Conservation (phyloP, 148 eudicot genomes). For the Rhododendron kiyosumense region DNA sequence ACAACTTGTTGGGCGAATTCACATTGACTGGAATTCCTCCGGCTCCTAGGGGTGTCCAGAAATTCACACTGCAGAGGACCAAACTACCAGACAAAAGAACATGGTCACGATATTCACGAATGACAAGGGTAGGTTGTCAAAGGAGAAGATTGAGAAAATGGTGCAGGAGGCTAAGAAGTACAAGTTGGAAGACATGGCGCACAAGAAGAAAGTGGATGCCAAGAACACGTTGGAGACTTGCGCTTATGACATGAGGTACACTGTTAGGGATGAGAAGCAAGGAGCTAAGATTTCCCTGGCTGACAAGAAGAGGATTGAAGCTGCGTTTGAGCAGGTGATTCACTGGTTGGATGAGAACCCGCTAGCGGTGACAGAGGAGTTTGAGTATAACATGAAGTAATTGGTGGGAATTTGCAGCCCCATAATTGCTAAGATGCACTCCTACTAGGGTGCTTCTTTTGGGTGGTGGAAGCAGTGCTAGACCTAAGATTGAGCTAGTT, state of each 20-base stretch:
- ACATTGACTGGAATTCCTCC: conserved; percentile 9
- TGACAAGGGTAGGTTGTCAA: neutral
- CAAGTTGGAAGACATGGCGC: too few species aligned
- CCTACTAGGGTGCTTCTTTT: conserved; percentile 13
- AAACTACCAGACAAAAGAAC: neutral
- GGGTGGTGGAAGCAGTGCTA: neutral
- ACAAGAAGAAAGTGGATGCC: too few species aligned
- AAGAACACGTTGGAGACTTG: too few species aligned
- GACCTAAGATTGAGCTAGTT: too few species aligned
- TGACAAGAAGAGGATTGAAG: conserved; percentile 18
- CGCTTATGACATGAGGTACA: too few species aligned
- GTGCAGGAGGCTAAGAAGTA: too few species aligned
- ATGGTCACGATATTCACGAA: neutral
- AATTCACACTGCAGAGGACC: neutral
- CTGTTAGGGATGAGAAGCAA: too few species aligned
- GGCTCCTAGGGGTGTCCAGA: conserved; percentile 13
- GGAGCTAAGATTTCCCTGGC: neutral
- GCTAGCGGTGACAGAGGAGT: conserved; percentile 9
- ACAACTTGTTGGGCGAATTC: conserved; percentile 16
- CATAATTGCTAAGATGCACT: neutral
- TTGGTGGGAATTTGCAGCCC: conserved; percentile 8
- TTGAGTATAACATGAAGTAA: conserved; percentile 17
- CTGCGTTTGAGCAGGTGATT: neutral
- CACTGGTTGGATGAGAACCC: conserved; percentile 1
- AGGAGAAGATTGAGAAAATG: neutral